Conservation (phyloP, 1,284 basidiomycete genomes). For the Ceratobasidium sp. region DNA sequence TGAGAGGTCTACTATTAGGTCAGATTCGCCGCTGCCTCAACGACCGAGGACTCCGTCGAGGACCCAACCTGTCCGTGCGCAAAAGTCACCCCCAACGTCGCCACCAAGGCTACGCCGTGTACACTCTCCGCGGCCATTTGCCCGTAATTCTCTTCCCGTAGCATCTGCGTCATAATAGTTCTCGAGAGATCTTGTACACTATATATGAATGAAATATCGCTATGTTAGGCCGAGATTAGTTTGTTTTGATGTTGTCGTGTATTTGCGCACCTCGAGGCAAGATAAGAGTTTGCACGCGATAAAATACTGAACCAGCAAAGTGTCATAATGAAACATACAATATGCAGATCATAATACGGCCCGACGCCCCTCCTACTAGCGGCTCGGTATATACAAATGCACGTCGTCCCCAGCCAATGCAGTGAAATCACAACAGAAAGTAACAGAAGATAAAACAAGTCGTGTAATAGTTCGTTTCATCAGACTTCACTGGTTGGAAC, state of each 20-base stretch:
- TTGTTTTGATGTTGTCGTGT: constrained; percentile 1
- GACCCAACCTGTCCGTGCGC: neutral
- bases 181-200: no score
- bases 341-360: constrained; percentile 34
- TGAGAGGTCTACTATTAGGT: neutral
- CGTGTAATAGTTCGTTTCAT: constrained; percentile 24
- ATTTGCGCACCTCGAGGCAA: neutral
- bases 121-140: constrained; percentile 23
- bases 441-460: constrained; percentile 6
- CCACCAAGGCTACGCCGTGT: constrained; percentile 11
- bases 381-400: constrained; percentile 33
- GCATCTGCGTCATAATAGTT: neutral
- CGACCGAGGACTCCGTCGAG: constrained; percentile 19
- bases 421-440: constrained; percentile 15
- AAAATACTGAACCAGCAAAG: constrained; percentile 4
- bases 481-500: constrained; percentile 37
- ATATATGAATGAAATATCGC: neutral
- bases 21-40: constrained; percentile 7
- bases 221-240: neutral
- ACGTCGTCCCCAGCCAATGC: constrained; percentile 19
- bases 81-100: constrained; percentile 25
- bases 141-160: constrained; percentile 9
- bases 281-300: neutral
- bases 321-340: constrained; percentile 38
- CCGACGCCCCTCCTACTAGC: constrained; percentile 33